Conservation (phyloP, 2,329 filamentous ascomycete genomes). For the Arthroderma sp. region DNA sequence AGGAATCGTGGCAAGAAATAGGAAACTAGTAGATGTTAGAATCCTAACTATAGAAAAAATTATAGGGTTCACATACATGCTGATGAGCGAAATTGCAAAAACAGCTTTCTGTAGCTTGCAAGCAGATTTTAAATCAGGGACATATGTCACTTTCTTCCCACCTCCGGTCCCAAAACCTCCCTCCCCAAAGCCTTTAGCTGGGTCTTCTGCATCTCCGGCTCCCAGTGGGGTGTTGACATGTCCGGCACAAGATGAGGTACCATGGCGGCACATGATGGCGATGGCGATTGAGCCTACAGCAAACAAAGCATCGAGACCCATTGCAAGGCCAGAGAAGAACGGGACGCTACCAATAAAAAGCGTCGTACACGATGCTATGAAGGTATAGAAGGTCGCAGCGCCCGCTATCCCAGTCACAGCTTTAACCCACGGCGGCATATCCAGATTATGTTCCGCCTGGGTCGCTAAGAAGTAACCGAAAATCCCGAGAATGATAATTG, state of each 20-base stretch:
- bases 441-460: constrained; percentile 49
- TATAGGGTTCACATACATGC: constrained; percentile 43
- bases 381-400: constrained; percentile 58
- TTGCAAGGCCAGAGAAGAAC: constrained; percentile 58
- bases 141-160: constrained; percentile 12
- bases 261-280: constrained; percentile 58
- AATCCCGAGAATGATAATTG: constrained; percentile 61
- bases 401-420: constrained; percentile 71
- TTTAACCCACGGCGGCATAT: constrained; percentile 52
- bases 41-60: neutral
- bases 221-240: constrained; percentile 57
- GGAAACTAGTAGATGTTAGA: neutral
- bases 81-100: constrained; percentile 67
- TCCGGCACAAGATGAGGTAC: constrained; percentile 53
- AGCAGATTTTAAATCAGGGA: constrained; percentile 39
- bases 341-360: constrained; percentile 65
- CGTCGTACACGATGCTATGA: constrained; percentile 59
- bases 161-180: constrained; percentile 30
- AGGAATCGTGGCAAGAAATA: constrained; percentile 8
- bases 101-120: constrained; percentile 66
- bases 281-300: constrained; percentile 68
- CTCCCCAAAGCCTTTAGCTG: constrained; percentile 37
- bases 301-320: constrained; percentile 67
- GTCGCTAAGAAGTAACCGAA: constrained; percentile 76
- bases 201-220: constrained; percentile 40